Evolutionary conservation across 495 filamentous ascomycete genomes (phyloP).

Genomic region (Letharia columbiana): DNA sequence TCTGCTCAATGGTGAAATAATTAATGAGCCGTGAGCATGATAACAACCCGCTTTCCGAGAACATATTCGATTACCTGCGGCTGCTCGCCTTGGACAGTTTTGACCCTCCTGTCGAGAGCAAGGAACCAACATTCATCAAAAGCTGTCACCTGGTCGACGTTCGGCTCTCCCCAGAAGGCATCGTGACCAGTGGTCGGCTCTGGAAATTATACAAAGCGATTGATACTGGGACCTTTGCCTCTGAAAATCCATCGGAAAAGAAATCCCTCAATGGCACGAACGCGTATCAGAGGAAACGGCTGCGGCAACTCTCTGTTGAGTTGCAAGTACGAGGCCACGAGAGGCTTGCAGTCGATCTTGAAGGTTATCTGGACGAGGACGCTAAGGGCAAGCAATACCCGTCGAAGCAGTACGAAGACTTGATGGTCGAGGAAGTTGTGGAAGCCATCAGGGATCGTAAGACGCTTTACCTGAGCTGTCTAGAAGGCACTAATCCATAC

Average conservation of each 20-base stretch:
- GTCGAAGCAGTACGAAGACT: not conserved
- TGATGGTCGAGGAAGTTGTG: not conserved
- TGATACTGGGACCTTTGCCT: not conserved
- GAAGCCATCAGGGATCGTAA: not conserved
- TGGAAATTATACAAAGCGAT: not conserved
- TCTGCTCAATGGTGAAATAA: not conserved
- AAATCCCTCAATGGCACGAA: not conserved
- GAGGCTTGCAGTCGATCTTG: not conserved
- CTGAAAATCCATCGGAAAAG: not conserved
- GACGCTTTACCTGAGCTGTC: not conserved
- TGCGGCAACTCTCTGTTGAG: not conserved
- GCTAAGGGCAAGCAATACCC: not conserved
- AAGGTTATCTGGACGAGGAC: not conserved
- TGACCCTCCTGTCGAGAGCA: not conserved
- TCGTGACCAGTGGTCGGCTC: not conserved
- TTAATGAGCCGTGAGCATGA: not conserved
- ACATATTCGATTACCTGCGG: not conserved
- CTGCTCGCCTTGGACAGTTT: not conserved
- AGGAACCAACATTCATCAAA: not conserved
- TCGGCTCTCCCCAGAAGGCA: not conserved
- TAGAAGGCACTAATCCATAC: not conserved
- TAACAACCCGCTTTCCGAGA: not conserved
- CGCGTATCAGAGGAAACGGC: not conserved
- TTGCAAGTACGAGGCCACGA: not conserved
- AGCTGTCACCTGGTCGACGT: not conserved